Evolutionary conservation across 1,284 basidiomycete genomes (phyloP).

Genomic region (Rhizoctonia solani): DNA sequence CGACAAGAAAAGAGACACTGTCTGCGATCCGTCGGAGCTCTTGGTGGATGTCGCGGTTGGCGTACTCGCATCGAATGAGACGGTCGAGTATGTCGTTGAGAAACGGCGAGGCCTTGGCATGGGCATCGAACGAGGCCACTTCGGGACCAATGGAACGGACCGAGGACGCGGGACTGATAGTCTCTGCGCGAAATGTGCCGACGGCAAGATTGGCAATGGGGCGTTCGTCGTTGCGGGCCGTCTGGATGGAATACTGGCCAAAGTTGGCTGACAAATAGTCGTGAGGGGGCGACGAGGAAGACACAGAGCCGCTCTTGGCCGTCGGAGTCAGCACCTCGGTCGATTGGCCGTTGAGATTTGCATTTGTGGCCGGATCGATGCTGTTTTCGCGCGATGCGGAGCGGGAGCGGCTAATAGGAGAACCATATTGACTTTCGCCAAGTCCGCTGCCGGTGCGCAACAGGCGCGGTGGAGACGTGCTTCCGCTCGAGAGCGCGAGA

Average conservation of each 20-base stretch:
- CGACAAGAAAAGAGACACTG: constrained; percentile 76
- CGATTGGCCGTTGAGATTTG: background rate
- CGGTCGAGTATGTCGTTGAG: constrained; percentile 78
- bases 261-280: constrained; percentile 26
- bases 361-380: background rate
- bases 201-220: constrained; percentile 1
- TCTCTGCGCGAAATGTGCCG: constrained; percentile 11
- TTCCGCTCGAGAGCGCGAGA: too few relatives aligned
- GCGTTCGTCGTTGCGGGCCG: background rate
- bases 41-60: constrained; percentile 71
- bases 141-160: constrained; percentile 64
- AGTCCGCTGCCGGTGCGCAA: background rate
- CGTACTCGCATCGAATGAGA: constrained; percentile 69
- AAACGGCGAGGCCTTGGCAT: constrained; percentile 71
- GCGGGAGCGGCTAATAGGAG: constrained; percentile 6
- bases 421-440: constrained; percentile 4
- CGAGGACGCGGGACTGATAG: constrained; percentile 35
- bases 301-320: constrained; percentile 17
- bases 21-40: constrained; percentile 73
- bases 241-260: constrained; percentile 4
- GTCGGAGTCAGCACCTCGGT: constrained; percentile 9
- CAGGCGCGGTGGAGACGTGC: constrained; percentile 1
- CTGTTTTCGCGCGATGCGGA: constrained; percentile 17
- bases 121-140: constrained; percentile 70
- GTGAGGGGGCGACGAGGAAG: constrained; percentile 22